These are phyloP conservation scores for Diaporthe vaccinii DNA, from an alignment of 2,329 filamentous ascomycete species.

Conservation along the genomic window DNA sequence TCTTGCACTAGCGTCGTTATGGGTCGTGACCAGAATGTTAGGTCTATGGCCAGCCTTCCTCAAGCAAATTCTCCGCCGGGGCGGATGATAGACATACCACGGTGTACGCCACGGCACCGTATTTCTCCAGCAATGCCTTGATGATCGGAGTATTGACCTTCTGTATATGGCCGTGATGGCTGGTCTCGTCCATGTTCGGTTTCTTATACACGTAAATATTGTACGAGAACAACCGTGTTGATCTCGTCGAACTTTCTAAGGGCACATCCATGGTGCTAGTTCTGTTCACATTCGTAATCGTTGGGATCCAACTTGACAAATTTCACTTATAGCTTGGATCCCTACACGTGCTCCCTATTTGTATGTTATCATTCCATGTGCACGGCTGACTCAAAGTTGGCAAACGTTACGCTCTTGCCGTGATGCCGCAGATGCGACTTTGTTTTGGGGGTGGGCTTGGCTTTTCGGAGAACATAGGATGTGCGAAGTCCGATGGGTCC, in stretches of 20 bases:
- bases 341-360: background rate
- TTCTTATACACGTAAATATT: constrained; percentile 7
- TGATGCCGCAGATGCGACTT: background rate
- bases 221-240: constrained; percentile 5
- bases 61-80: background rate
- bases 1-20: background rate
- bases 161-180: background rate
- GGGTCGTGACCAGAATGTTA: background rate
- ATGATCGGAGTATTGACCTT: constrained; percentile 6
- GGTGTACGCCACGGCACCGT: background rate
- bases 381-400: background rate
- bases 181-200: background rate
- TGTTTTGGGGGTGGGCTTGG: background rate
- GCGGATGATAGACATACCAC: background rate
- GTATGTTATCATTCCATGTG: background rate
- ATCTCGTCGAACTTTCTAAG: background rate
- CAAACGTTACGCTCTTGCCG: background rate
- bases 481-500: constrained; percentile 10
- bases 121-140: constrained; percentile 1
- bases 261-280: background rate
- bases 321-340: background rate
- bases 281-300: background rate
- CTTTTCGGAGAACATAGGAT: constrained; percentile 2
- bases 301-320: background rate
- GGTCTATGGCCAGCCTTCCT: background rate